Evolutionary conservation across 768 basidiomycete species (phyloP).

Genomic region (Tylopilus balloui): DNA sequence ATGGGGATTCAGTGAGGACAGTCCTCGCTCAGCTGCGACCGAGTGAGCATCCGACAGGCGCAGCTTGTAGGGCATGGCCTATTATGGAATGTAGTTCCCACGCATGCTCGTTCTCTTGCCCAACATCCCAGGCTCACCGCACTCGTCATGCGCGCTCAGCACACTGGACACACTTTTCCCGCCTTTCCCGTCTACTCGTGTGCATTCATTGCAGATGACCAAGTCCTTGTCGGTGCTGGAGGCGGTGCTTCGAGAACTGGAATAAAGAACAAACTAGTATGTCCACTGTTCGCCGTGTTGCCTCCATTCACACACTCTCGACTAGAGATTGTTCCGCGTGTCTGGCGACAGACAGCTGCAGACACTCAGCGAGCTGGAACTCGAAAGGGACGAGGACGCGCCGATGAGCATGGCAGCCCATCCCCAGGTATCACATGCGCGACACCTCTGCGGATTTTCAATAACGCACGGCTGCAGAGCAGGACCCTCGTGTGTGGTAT

Average conservation of each 20-base stretch:
- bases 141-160: slow-evolving; percentile 66
- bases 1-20: slow-evolving; percentile 3
- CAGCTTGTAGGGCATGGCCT: neutral
- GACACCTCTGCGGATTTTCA: neutral
- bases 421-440: slow-evolving; percentile 42
- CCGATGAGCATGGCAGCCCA: slow-evolving; percentile 93
- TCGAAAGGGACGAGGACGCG: slow-evolving; percentile 81
- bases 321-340: slow-evolving; percentile 67
- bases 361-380: slow-evolving; percentile 62
- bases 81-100: slow-evolving; percentile 21
- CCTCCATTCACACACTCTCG: slow-evolving; percentile 6
- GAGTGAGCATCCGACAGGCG: too few species aligned
- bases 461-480: slow-evolving; percentile 28
- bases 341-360: slow-evolving; percentile 48
- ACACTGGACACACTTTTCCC: slow-evolving; percentile 71
- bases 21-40: neutral
- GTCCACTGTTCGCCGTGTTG: neutral
- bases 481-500: slow-evolving; percentile 76
- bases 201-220: slow-evolving; percentile 67
- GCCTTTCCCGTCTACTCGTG: slow-evolving; percentile 88
- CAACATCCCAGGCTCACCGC: too few species aligned
- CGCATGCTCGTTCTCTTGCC: slow-evolving; percentile 2
- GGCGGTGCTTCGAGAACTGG: slow-evolving; percentile 83
- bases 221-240: slow-evolving; percentile 84
- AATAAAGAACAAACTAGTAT: slow-evolving; percentile 89